Evolutionary conservation across 192 early-diverging fungal species (phyloP).

Genomic region (Phycomyces nitens): DNA sequence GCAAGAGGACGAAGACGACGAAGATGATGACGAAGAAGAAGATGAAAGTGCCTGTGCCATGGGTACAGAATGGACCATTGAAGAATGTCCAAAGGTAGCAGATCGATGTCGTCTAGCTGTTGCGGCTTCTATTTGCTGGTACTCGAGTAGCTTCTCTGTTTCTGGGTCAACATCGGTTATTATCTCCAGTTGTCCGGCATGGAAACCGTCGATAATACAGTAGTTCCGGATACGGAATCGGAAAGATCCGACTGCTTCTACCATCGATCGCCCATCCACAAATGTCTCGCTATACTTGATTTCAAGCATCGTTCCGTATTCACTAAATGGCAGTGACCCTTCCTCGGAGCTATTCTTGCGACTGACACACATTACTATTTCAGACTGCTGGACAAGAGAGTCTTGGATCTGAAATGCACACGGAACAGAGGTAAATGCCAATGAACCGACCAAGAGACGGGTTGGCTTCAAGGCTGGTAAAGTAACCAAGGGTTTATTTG

Average conservation of each 20-base stretch:
- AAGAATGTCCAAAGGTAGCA: background rate
- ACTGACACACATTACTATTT: conserved; percentile 48
- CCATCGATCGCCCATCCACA: conserved; percentile 44
- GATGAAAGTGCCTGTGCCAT: background rate
- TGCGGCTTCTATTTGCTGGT: background rate
- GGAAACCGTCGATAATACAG: conserved; percentile 42
- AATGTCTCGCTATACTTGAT: conserved; percentile 39
- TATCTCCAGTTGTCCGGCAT: conserved; percentile 39
- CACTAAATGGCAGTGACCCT: conserved; percentile 25
- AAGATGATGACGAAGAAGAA: background rate
- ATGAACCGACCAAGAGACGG: conserved; percentile 54
- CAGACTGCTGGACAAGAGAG: conserved; percentile 57
- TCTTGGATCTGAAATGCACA: conserved; percentile 41
- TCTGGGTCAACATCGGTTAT: conserved; percentile 41
- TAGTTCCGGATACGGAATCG: conserved; percentile 40
- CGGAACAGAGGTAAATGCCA: conserved; percentile 53
- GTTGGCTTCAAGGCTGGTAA: background rate
- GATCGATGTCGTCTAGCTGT: conserved; percentile 1
- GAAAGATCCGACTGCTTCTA: conserved; percentile 45
- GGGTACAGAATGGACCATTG: background rate
- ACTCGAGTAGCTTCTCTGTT: conserved; percentile 27
- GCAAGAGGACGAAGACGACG: background rate
- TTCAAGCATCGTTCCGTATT: conserved; percentile 51
- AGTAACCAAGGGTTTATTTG: background rate
- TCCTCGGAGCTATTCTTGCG: conserved; percentile 27